Base-by-base conservation (phyloP, 1,139 yeast genomes). In the Pichia sp. region DNA sequence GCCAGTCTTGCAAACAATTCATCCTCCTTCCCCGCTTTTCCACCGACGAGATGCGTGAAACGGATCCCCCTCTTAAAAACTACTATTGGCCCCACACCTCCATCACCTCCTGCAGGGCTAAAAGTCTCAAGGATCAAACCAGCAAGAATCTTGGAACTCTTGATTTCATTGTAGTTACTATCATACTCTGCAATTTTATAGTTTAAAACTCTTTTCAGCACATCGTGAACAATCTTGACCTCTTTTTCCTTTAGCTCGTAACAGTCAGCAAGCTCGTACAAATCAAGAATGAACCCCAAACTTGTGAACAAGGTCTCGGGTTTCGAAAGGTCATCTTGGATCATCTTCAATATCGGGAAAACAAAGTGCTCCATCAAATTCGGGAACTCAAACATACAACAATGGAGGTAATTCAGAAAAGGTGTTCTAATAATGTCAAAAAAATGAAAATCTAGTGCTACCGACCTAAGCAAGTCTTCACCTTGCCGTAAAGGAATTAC, bases 401-500 rank as follows among this genome's bases (percentile, higher is more conserved):
- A 34, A 34, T 49, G 53, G 11, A 58, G 10, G 19, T 51, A 57
- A 41, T 57, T 54, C 5, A 57, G 36, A 15, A 51, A 43, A 11
- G 52, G 43, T 8, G 36, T 29, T 15, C 52, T 51, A 8, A 50
- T 54, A 13, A 29, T 23, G 13, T 48, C 49, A 26, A 48, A 50
- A 31, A 58, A 58, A 36, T 57, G 57, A n/a, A 49, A 47, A 49
- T 58, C 58, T 8, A 58, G 43, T 4, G 47, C 42, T n/a, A 58
- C 43, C 5, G 51, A 30, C 31, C 49, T 53, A 1, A 57, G 26
- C 42, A 58, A 40, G 10, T 45, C 34, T 34, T 49, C 46, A 10
- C 46, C 34, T 15, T 50, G 36, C 34, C 40, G 38, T 16, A 52
- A 83, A 4, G 81, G 69, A 61, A 87, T 83, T 16, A 72, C 68